Evolutionary conservation across 163 green algal genomes (phyloP), one percentile per base, ranked within the genome.

Genomic region (Prototheca wickerhamii): DNA sequence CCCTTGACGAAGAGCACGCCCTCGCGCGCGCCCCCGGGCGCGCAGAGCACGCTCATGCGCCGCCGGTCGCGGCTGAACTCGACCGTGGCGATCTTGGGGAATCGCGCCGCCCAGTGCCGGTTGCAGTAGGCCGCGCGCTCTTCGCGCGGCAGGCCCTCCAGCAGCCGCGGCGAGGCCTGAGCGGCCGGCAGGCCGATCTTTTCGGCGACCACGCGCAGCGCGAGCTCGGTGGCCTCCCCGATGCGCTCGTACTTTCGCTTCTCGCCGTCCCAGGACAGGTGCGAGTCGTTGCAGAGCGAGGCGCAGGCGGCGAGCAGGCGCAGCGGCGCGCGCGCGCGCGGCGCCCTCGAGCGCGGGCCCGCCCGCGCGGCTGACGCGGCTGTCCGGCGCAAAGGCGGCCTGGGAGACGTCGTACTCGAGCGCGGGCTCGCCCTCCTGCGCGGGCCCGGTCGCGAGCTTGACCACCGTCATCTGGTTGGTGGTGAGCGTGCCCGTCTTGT

Each of bases 51-150:
- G 32, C 74, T 87, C 93, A 98, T 99, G 58, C 84, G 92, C 76
- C 98, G 98, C 58, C 93, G 83, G 57, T 93, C 74, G 18, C 93
- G 82, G 23, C 75, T 80, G 70, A 97, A 96, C 81, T 97, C 91
- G 32, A 95, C 74, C n/a, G 77, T 75, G 12, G 63, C 79, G 30
- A 76, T 29, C 76, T 70, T 75, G 37, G 37, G 67, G 50, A 68
- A 69, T 58, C 65, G 37, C 18, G 74, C 42, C 57, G 75, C 40
- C 83, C 84, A 89, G 64, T 86, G 72, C 2, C 75, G 51, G 67
- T 95, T 95, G 79, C 78, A 90, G 62, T 72, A 72, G 29, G 70
- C 69, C 23, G 56, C 62, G 17, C 68, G 40, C 46, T 60, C 49
- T 35, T 58, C 54, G 32, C 29, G 46, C 31, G 56, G 32, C 28